Conservation (phyloP, 108 stramenopile genomes). For the Discostella stelligeroides region DNA sequence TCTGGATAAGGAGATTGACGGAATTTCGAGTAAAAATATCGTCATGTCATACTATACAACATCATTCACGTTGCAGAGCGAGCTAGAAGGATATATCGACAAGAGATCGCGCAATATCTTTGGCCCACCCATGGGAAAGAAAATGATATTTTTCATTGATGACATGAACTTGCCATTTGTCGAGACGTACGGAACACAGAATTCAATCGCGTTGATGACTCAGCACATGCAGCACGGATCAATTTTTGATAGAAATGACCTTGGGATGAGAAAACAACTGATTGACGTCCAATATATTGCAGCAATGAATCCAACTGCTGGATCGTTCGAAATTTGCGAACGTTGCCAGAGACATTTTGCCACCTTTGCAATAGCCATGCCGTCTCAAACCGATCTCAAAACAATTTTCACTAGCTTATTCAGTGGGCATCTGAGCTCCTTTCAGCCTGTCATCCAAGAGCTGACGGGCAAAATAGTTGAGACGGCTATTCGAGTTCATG, state of each 20-base stretch:
- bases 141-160: conserved; percentile 83
- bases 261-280: conserved; percentile 85
- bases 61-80: conserved; percentile 73
- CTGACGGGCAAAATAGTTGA: conserved; percentile 65
- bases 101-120: conserved; percentile 83
- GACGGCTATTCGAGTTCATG: conserved; percentile 78
- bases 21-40: conserved; percentile 75
- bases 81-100: conserved; percentile 85
- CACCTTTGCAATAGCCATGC: conserved; percentile 81
- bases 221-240: conserved; percentile 87
- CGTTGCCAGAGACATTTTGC: conserved; percentile 89
- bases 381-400: conserved; percentile 70
- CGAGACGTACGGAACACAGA: conserved; percentile 93
- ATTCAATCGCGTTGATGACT: conserved; percentile 84
- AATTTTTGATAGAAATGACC: conserved; percentile 85
- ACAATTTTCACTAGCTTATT: conserved; percentile 84
- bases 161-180: conserved; percentile 94
- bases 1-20: conserved; percentile 80
- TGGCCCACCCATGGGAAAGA: conserved; percentile 86
- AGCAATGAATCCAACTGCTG: conserved; percentile 92
- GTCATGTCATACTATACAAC: conserved; percentile 90
- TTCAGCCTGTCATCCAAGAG: conserved; percentile 63
- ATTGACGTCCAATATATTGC: conserved; percentile 89
- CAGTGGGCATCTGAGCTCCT: conserved; percentile 74
- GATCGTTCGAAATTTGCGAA: conserved; percentile 86